A percentile compares a stretch with the other conserved stretches of the same genome.
Conservation (phyloP, 129 eudicot genomes). For the Deinandra increscens region DNA sequence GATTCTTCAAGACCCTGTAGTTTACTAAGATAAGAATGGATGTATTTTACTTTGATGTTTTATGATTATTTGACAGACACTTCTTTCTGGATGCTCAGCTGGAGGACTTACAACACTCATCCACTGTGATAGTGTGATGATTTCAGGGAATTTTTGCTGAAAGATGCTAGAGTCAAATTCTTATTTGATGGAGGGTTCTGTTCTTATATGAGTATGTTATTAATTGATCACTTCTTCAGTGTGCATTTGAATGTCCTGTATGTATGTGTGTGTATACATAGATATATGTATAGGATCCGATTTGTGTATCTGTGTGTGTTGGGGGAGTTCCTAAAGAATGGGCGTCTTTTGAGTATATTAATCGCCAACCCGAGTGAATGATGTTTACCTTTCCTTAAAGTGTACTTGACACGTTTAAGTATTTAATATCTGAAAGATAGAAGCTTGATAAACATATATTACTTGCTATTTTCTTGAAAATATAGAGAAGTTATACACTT, state of each 20-base stretch:
- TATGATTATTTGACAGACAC: constrained; percentile 61
- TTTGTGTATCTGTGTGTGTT: background rate
- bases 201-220: constrained; percentile 85
- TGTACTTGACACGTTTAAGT: background rate
- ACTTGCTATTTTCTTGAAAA: constrained; percentile 3
- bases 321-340: background rate
- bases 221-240: constrained; percentile 10
- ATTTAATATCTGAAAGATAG: background rate
- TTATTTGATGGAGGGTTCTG: constrained; percentile 88
- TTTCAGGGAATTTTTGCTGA: constrained; percentile 61
- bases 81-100: constrained; percentile 96
- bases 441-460: background rate
- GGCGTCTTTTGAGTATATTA: constrained; percentile 2
- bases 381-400: background rate
- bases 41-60: constrained; percentile 15
- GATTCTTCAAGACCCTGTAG: background rate
- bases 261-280: background rate
- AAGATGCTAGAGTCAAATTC: constrained; percentile 69
- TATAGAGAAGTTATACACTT: constrained; percentile 6
- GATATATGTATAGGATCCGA: background rate
- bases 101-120: constrained; percentile 91
- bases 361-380: background rate
- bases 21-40: background rate
- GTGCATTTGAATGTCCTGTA: background rate
- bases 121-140: constrained; percentile 90